Evolutionary conservation across 768 basidiomycete species (phyloP), one percentile per base, ranked within the genome.

Genomic region (Tubosaeta sp.): DNA sequence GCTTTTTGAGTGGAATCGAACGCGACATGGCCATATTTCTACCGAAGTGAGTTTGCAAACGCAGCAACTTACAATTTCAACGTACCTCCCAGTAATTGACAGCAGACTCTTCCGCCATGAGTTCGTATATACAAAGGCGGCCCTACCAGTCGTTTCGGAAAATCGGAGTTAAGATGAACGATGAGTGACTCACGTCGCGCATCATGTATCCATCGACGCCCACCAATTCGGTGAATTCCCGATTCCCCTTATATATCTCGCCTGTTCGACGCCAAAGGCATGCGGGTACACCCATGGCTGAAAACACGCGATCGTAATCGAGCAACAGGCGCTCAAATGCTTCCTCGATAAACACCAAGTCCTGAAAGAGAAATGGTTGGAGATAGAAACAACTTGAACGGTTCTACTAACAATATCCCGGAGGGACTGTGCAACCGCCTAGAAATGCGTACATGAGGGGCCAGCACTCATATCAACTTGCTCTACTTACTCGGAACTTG

Each of bases 191-290:
- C 59, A 87, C 87, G 52, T 93, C 92, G n/a, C 89, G 83, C 71
- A 95, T 78, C 80, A 89, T 86, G 53, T 83, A 83, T 34, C 90
- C 87, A 51, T 93, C 90, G 27, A 96, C 77, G 19, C 94, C 86
- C 29, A 96, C 81, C 8, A 98, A 75, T 61, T 92, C 90, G 6
- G 92, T 86, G 66, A 99, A 97, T 70, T 95, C 94, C 49, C 91
- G 81, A 65, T 99, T 99, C 39, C 88, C 94, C 69, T 98, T 98
- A 76, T 97, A 98, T 56, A 98, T 98, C 73, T 98, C 94, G 30
- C 95, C 95, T 3, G 95, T 99, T 43, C 95, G 76, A 24, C 94
- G 78, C 95, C 95, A 98, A 6, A 97, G 78, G 58, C 95, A 99
- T 0, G 94, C 94, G 0, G 95, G 95, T 4, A 98, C 93, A 30